These are phyloP conservation scores for Neurospora pannonica DNA, from an alignment of 495 filamentous ascomycete genomes.

Conservation along the genomic window DNA sequence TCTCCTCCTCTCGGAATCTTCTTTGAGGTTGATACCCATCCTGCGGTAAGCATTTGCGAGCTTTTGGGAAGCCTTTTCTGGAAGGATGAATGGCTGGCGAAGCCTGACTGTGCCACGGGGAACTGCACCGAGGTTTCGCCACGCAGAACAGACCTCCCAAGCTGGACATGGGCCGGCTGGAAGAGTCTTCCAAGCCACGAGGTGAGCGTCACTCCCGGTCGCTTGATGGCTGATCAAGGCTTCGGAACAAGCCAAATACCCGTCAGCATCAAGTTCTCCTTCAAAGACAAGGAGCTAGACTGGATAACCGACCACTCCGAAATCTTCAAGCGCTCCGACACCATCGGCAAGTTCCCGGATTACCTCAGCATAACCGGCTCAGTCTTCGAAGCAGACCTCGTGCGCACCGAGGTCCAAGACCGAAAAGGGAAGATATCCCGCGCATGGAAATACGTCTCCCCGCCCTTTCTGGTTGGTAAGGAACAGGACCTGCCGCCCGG, in stretches of 20 bases:
- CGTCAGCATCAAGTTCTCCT: background rate
- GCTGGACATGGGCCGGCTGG: slow-evolving; percentile 4
- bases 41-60: background rate
- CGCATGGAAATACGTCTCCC: background rate
- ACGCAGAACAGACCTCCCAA: background rate
- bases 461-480: background rate
- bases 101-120: background rate
- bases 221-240: background rate
- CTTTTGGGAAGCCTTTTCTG: background rate
- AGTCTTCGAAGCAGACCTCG: background rate
- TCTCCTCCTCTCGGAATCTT: background rate
- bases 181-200: background rate
- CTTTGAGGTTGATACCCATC: background rate
- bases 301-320: background rate
- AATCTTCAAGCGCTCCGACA: background rate
- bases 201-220: background rate
- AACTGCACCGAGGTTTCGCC: background rate
- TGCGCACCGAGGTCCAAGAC: background rate
- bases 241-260: background rate
- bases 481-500: background rate
- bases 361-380: background rate
- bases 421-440: background rate
- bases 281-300: background rate
- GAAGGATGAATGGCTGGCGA: background rate
- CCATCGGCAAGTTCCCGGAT: background rate